Conservation (phyloP, 805 yeast genomes). For the Kodamaea kaohsiungensis region DNA sequence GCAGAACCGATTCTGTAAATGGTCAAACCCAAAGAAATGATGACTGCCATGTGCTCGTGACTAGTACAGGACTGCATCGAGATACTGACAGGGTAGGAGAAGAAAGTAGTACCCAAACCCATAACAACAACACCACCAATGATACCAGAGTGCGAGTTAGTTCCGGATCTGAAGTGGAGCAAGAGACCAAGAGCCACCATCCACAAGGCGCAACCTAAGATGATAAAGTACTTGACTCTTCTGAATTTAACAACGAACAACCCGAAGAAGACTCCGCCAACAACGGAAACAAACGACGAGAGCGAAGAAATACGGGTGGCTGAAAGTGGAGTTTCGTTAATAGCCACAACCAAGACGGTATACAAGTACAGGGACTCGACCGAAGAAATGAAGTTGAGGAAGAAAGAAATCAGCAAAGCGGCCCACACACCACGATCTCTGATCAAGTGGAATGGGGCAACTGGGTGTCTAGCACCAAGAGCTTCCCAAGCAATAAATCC, state of each 20-base stretch:
- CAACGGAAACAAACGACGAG: constrained; percentile 16
- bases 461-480: constrained; percentile 16
- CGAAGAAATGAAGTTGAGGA: constrained; percentile 15
- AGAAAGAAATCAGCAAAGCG: constrained; percentile 14
- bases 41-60: constrained; percentile 22
- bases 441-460: constrained; percentile 16
- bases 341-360: constrained; percentile 18
- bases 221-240: constrained; percentile 24
- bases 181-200: constrained; percentile 26
- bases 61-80: constrained; percentile 16
- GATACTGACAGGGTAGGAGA: constrained; percentile 19
- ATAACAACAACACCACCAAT: constrained; percentile 19
- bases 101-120: constrained; percentile 24
- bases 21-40: constrained; percentile 16
- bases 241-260: constrained; percentile 15
- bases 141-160: constrained; percentile 17
- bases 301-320: constrained; percentile 19
- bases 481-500: constrained; percentile 17
- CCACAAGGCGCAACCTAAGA: constrained; percentile 26
- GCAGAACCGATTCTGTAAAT: constrained; percentile 20
- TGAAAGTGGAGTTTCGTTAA: constrained; percentile 15
- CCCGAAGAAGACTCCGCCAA: constrained; percentile 17
- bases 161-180: constrained; percentile 23
- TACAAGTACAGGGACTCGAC: constrained; percentile 17
- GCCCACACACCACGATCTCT: constrained; percentile 22